Evolutionary conservation across 2,329 filamentous ascomycete species (phyloP), one percentile per base, ranked within the genome.

Genomic region (Talaromyces sp.): DNA sequence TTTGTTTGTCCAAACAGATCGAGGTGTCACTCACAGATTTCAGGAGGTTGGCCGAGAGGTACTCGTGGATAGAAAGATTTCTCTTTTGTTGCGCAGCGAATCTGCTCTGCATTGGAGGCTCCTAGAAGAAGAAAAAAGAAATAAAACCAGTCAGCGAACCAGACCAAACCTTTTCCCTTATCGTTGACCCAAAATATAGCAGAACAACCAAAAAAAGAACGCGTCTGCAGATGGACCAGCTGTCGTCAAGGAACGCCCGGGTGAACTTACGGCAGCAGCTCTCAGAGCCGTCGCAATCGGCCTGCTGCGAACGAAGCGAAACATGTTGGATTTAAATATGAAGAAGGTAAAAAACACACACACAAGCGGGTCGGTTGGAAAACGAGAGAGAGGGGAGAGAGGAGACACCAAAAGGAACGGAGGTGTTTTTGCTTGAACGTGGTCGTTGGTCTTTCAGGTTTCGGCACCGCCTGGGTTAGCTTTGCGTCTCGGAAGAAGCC

Each of bases 61-160:
- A 98, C 83, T 99, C 95, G 84, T 99, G 95, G 74, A 99, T 96
- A 75, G 91, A 95, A 75, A 99, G 86, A 74, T 89, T 88, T 82
- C 95, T 87, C 80, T 84, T 86, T 81, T 97, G 93, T 80, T 95
- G 89, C 73, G 82, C 85, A 69, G 80, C 84, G 71, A 84, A 62
- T 61, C 81, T 77, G 70, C 75, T 79, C 71, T 78, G 80, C 66
- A 83, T 69, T 62, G 83, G 79, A 57, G 79, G 77, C 71, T 87
- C 84, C 80, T 90, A 81, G 67, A 64, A 52, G 51, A 21, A 32
- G 55, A 54, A 52, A 21, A 32, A 56, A 54, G 57, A 50, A 59
- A 60, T 38, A 61, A 26, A 84, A 77, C 35, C 35, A 80, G 83
- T 84, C 72, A 82, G 73, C 64, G 79, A 75, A 66, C 81, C 21